Evolutionary conservation across 345 rosid genomes (phyloP).

Genomic region (Reutealis trisperma): DNA sequence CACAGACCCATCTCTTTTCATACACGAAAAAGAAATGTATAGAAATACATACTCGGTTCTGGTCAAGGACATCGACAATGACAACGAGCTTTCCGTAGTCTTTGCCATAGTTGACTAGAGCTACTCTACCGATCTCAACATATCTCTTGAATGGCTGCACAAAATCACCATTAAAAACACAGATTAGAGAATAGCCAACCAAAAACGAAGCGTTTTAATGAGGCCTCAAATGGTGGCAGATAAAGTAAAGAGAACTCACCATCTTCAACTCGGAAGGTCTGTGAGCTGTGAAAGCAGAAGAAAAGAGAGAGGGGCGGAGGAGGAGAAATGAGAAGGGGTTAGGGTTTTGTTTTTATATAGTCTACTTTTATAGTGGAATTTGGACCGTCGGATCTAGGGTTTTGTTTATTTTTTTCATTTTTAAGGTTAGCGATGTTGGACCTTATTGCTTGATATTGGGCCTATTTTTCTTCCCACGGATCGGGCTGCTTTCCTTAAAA

Average conservation of each 20-base stretch:
- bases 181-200: background rate
- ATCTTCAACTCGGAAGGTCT: slow-evolving; percentile 20
- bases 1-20: background rate
- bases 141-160: slow-evolving; percentile 79
- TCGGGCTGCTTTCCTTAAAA: background rate
- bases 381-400: slow-evolving; percentile 33
- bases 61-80: slow-evolving; percentile 85
- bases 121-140: slow-evolving; percentile 92
- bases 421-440: background rate
- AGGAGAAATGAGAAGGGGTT: slow-evolving; percentile 2
- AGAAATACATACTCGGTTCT: slow-evolving; percentile 60
- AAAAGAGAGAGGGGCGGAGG: background rate
- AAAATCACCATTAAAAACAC: background rate
- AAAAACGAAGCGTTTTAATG: background rate
- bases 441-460: background rate
- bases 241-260: slow-evolving; percentile 25
- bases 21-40: background rate
- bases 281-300: background rate
- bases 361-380: background rate
- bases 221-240: background rate
- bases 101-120: slow-evolving; percentile 81
- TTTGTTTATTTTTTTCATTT: background rate
- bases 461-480: background rate
- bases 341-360: slow-evolving; percentile 24
- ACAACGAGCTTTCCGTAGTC: slow-evolving; percentile 87